A percentile compares a stretch with the other conserved stretches of the same genome.
These are phyloP conservation scores for Lichtheimia ornata DNA, from an alignment of 371 early-diverging fungal species.

Conservation along the genomic window DNA sequence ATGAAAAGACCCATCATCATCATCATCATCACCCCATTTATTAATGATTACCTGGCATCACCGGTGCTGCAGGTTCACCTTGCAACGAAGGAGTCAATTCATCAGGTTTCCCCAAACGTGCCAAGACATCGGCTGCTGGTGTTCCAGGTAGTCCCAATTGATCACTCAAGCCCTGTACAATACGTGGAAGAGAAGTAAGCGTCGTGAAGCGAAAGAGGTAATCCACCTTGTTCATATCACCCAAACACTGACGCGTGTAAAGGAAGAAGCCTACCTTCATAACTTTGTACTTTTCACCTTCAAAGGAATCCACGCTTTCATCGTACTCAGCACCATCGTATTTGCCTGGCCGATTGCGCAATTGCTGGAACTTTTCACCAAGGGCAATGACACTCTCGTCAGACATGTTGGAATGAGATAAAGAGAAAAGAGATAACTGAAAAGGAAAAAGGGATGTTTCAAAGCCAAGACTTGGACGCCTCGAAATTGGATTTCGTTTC, in stretches of 20 bases:
- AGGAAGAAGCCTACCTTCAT: conserved; percentile 35
- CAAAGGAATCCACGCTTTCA: conserved; percentile 50
- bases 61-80: conserved; percentile 21
- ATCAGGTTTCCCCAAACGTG: conserved; percentile 57
- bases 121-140: conserved; percentile 40
- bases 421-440: conserved; percentile 10
- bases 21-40: not conserved
- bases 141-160: conserved; percentile 47
- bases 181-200: not conserved
- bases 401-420: conserved; percentile 10
- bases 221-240: not conserved
- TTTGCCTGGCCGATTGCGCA: conserved; percentile 52
- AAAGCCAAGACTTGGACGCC: no score
- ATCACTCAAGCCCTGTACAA: conserved; percentile 34
- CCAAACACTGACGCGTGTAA: no score
- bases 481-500: no score
- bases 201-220: not conserved
- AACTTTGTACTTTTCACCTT: conserved; percentile 55
- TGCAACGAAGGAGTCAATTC: conserved; percentile 43
- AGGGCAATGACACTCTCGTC: conserved; percentile 35
- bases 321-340: conserved; percentile 55
- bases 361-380: conserved; percentile 37
- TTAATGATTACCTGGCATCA: conserved; percentile 41
- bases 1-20: not conserved
- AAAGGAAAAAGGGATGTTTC: not conserved